Base-by-base conservation (phyloP, 306 rosid genomes). In the Luffa aegyptiaca region DNA sequence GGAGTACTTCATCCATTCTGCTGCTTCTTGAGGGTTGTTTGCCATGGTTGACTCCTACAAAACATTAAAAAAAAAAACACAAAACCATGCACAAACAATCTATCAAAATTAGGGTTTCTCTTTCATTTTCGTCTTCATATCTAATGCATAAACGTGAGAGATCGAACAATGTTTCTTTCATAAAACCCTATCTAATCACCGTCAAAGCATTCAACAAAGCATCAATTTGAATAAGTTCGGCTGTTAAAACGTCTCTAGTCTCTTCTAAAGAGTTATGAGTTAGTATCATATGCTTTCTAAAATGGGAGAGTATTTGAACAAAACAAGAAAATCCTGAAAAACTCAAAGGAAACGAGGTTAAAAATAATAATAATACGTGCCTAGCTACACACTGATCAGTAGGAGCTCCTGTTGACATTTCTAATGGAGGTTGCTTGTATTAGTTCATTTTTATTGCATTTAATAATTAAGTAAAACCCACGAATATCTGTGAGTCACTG, bases 1-100 rank as follows among this genome's bases (percentile, higher is more conserved):
- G 49, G 99, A 89, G 87, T 90, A 96, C 81, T 93, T 93, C 94
- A 96, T 84, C 99, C 99, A 96, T 75, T 96, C 99, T 80, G 92
- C 98, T 80, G 92, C 88, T 82, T 96, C 99, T 86, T 96, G 93
- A 74, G 83, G 89, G 84, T 89, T 90, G 83, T 88, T 90, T 87
- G 87, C 70, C 56, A 89, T 91, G 42, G 93, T 84, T 89, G 97
- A 80, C 41, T 91, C 97, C 98, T 91, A 88, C 80, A 39, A 10
- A 20, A 36, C 31, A 26, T 26, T 26, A 16, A 7, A 2, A 63
- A 31, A 10, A 63, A 6, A 63, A 39, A 66, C 31, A 37, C 31
- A 39, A 66, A 69, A 42, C 16, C 81, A 17, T 65, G 17, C 80
- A 84, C 39, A 39, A 55, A 20, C 17, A n/a, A 36, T 45, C 12